Evolutionary conservation across 106 monocot species (phyloP).

Genomic region (Allium fistulosum): DNA sequence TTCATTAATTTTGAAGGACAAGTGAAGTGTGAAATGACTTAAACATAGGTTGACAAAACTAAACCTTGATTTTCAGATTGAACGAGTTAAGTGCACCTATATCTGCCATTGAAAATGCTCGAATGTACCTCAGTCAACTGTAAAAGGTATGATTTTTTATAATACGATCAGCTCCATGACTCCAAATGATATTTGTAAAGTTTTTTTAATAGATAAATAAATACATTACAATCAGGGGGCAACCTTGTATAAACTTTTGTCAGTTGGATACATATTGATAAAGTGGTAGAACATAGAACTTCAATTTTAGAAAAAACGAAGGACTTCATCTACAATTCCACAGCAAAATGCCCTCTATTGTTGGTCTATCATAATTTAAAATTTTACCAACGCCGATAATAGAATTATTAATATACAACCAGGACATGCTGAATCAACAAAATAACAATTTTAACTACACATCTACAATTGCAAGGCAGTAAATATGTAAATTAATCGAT

Average conservation of each 20-base stretch:
- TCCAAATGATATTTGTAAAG: neutral
- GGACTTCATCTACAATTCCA: too few relatives aligned
- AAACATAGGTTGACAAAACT: neutral
- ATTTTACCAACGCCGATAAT: too few relatives aligned
- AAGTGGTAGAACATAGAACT: too few relatives aligned
- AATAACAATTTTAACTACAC: too few relatives aligned
- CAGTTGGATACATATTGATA: too few relatives aligned
- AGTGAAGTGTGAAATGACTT: neutral
- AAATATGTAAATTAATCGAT: too few relatives aligned
- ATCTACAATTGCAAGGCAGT: too few relatives aligned
- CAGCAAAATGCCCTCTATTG: too few relatives aligned
- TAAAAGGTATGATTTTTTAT: constrained; percentile 44
- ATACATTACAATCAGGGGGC: neutral
- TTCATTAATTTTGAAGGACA: neutral
- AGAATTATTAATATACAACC: too few relatives aligned
- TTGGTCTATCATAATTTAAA: too few relatives aligned
- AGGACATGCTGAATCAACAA: too few relatives aligned
- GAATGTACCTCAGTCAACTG: constrained; percentile 44
- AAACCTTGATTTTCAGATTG: constrained; percentile 39
- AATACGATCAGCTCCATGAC: neutral
- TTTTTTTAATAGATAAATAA: neutral
- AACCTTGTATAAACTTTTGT: neutral
- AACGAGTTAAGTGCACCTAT: constrained; percentile 72
- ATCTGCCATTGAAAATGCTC: constrained; percentile 65
- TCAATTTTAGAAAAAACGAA: too few relatives aligned